Conservation (phyloP, 176 grass and related monocot genomes). For the Cocos nucifera region DNA sequence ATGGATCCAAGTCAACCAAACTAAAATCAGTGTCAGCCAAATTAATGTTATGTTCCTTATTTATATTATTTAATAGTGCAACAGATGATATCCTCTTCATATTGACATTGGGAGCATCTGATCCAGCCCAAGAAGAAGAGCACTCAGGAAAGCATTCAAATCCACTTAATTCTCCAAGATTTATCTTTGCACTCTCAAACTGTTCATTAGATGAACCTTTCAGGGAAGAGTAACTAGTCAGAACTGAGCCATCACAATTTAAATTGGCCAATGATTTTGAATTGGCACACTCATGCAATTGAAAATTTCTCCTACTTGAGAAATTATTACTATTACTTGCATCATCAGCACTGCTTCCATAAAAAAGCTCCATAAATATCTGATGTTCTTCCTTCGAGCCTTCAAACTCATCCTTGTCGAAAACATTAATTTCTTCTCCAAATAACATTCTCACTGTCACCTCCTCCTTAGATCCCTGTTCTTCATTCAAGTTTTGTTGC, state of each 20-base stretch:
- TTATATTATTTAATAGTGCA: background rate
- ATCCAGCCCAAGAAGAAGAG: conserved; percentile 1
- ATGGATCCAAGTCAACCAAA: conserved; percentile 3
- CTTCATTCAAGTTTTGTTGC: conserved; percentile 2
- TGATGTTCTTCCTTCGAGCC: conserved; percentile 45
- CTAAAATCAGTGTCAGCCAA: conserved; percentile 10
- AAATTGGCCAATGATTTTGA: background rate
- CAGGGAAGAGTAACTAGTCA: conserved; percentile 5
- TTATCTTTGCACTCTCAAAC: background rate
- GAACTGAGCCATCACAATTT: conserved; percentile 3
- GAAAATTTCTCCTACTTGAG: conserved; percentile 9
- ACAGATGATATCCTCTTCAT: conserved; percentile 21
- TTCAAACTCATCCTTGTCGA: conserved; percentile 30
- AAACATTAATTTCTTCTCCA: conserved; percentile 41
- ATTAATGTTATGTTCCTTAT: conserved; percentile 12
- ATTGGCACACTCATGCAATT: background rate
- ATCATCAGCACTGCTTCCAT: background rate
- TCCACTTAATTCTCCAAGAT: conserved; percentile 3
- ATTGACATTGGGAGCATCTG: conserved; percentile 14
- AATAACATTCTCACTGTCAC: conserved; percentile 59
- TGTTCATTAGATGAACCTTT: background rate
- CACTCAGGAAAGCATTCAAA: background rate
- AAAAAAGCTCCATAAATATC: conserved; percentile 70
- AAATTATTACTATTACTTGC: background rate
- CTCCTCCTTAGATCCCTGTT: conserved; percentile 39